These are phyloP conservation scores for Cadophora luteo-olivacea DNA, from an alignment of 2,329 filamentous ascomycete genomes.

Conservation along the genomic window DNA sequence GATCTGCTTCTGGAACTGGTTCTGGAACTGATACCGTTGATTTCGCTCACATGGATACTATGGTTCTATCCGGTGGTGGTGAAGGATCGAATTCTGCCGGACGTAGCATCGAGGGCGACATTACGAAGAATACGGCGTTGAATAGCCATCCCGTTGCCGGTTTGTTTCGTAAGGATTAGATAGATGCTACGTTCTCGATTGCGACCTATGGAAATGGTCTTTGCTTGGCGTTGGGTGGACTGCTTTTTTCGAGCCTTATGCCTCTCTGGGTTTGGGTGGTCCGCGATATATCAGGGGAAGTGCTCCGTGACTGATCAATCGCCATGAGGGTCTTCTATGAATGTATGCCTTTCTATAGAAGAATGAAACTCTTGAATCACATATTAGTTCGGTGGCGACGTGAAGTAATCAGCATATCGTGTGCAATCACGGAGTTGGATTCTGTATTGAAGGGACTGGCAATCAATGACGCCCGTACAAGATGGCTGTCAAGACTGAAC, in stretches of 20 bases:
- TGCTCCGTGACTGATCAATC: neutral
- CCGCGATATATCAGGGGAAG: neutral
- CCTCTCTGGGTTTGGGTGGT: neutral
- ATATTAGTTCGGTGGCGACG: neutral
- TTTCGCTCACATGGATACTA: neutral
- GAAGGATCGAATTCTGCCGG: neutral
- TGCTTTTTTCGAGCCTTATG: neutral
- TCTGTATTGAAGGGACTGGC: too few species aligned
- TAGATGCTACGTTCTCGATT: too few species aligned
- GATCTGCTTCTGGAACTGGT: neutral
- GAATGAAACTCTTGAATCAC: neutral
- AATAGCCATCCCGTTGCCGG: neutral
- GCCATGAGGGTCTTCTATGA: neutral
- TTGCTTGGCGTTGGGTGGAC: neutral
- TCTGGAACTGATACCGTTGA: neutral
- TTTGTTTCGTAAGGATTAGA: neutral
- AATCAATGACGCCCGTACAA: too few species aligned
- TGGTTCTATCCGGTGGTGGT: neutral
- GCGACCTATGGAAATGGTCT: neutral
- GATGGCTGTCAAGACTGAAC: too few species aligned
- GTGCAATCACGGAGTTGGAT: too few species aligned
- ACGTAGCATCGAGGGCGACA: neutral
- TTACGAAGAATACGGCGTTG: neutral
- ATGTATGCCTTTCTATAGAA: neutral
- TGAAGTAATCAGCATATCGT: too few species aligned